Conservation (phyloP, 140 eudicot genomes). For the Ambrosia hybrid region DNA sequence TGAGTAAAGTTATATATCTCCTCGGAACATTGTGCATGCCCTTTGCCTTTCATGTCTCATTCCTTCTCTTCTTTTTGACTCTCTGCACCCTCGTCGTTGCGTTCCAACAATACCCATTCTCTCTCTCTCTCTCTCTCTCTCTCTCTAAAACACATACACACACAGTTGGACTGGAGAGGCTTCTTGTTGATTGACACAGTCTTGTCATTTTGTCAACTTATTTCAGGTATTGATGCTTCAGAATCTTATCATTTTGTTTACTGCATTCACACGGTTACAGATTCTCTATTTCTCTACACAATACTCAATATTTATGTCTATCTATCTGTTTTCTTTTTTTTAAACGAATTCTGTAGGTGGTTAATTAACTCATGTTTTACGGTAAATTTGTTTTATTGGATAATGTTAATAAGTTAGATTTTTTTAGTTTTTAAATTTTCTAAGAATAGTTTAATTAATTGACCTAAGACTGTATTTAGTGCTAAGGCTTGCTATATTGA, state of each 20-base stretch:
- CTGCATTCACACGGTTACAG: slow-evolving; percentile 1
- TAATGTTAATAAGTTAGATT: slow-evolving; percentile 1
- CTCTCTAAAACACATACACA: slow-evolving; percentile 3
- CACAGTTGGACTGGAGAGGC: slow-evolving; percentile 22
- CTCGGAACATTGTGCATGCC: slow-evolving; percentile 21
- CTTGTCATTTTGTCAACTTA: slow-evolving; percentile 10
- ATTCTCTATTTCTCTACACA: slow-evolving; percentile 7
- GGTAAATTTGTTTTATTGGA: neutral
- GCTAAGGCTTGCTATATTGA: neutral
- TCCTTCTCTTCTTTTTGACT: slow-evolving; percentile 32
- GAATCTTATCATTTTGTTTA: slow-evolving; percentile 7
- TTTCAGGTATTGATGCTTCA: slow-evolving; percentile 27
- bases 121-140: neutral
- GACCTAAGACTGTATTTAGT: neutral
- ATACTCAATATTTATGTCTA: neutral
- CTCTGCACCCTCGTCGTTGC: slow-evolving; percentile 6
- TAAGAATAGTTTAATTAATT: neutral
- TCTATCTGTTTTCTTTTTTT: neutral
- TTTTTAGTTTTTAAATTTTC: neutral
- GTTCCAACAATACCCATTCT: neutral
- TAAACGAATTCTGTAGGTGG: neutral
- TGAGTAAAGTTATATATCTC: slow-evolving; percentile 16
- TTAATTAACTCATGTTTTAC: neutral
- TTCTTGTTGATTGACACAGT: neutral
- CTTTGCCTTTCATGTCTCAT: slow-evolving; percentile 35